phyloP scores from a whole-genome alignment of 768 basidiomycete genomes.

The Xerocomus spinulosus region DNA sequence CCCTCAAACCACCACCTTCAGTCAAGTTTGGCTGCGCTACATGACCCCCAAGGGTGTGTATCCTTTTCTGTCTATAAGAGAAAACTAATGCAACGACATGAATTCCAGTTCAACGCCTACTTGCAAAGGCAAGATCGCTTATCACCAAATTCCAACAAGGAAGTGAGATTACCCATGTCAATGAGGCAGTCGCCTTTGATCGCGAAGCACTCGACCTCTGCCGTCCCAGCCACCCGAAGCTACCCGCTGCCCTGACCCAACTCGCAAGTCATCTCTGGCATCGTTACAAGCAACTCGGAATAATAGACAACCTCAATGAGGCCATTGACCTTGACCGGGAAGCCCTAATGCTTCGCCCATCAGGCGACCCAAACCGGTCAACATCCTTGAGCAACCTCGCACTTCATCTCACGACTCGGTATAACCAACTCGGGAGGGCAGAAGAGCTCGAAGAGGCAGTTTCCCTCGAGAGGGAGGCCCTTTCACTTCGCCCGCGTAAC shows the following conservation, averaged over 20 bases:
- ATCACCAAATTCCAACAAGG: not conserved
- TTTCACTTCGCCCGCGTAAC: not conserved
- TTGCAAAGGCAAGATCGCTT: not conserved
- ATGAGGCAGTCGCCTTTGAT: not conserved
- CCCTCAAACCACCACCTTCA: too few relatives aligned
- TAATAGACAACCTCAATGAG: not conserved
- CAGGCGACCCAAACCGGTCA: not conserved
- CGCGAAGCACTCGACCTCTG: not conserved
- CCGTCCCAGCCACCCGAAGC: not conserved
- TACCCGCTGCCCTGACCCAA: not conserved
- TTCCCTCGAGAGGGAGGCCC: not conserved
- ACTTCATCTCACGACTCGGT: not conserved
- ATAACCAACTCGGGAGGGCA: not conserved
- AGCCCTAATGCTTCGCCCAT: not conserved
- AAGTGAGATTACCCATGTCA: not conserved
- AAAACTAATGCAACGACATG: too few relatives aligned
- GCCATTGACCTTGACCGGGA: not conserved
- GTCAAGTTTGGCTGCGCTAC: too few relatives aligned
- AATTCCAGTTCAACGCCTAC: not conserved
- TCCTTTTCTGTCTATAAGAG: too few relatives aligned
- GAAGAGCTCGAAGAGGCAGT: not conserved
- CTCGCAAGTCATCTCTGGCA: not conserved
- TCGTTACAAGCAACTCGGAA: not conserved
- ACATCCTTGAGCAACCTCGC: not conserved
- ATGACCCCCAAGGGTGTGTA: too few relatives aligned